A percentile compares a stretch with the other conserved stretches of the same genome.
These are phyloP conservation scores for Besnoitia besnoiti DNA, from an alignment of 169 alveolate species.

Conservation along the genomic window DNA sequence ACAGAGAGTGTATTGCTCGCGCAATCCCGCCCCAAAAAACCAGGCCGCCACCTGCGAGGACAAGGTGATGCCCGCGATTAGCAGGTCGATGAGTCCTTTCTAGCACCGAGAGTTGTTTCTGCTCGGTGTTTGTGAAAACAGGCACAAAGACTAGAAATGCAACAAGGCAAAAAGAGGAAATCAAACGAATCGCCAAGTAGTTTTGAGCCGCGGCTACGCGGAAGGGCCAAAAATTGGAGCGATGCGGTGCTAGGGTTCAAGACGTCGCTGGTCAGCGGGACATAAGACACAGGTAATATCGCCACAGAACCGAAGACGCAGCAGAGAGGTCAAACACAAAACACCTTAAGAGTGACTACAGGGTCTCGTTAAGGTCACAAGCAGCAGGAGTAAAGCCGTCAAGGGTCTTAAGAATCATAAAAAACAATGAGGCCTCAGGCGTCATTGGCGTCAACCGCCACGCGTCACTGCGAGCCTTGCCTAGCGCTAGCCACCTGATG, in stretches of 20 bases:
- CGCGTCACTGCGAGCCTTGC: neutral
- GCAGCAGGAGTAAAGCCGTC: neutral
- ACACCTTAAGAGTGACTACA: neutral
- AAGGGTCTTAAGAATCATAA: no score
- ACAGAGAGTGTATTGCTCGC: neutral
- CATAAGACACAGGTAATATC: neutral
- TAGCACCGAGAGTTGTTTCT: no score
- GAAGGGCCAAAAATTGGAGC: neutral
- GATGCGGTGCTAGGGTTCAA: neutral
- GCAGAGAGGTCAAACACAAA: neutral
- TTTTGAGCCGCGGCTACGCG: no score
- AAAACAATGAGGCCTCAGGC: no score
- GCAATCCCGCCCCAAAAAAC: neutral
- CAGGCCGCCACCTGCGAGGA: neutral
- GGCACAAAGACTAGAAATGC: no score
- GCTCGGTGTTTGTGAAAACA: no score
- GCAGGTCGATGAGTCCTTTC: no score
- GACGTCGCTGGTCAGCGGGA: neutral
- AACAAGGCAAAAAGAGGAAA: no score
- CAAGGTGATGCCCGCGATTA: neutral
- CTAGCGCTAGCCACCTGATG: slow-evolving; percentile 5
- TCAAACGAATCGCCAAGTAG: no score
- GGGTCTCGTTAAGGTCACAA: neutral
- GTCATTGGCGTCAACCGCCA: neutral
- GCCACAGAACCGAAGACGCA: neutral